Base-by-base conservation (phyloP, 1,284 basidiomycete genomes). In the Gymnopus androsaceus region DNA sequence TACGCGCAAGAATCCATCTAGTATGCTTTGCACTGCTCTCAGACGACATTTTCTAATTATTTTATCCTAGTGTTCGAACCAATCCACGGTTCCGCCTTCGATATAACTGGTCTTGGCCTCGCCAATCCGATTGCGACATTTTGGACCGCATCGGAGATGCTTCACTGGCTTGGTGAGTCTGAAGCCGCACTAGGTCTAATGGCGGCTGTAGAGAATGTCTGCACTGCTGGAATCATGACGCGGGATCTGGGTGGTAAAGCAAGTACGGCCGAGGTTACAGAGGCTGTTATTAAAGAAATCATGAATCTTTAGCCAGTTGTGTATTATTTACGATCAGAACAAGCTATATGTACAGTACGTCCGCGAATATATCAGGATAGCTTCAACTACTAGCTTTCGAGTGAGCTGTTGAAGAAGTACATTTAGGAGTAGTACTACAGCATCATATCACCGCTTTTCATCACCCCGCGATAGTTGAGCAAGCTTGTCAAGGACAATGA, bases 91-190 rank as follows among this genome's bases (percentile, higher is more conserved):
- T 86, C 84, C 49, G 88, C 88, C 3, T 88, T 87, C 28, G 88
- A 90, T 66, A 90, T 90, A 59, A 85, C 85, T 33, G 87, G 87
- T 6, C 80, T 85, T 63, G 83, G 84, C 4, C 85, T 89, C 62
- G 88, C 89, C 46, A 91, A 90, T 72, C 88, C 88, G 2, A 78
- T 92, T 55, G 88, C 87, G 12, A 80, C 80, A 72, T 80, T 85
- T 57, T 84, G 81, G 82, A 76, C 80, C 0, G 81, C 77, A 5
- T 74, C 78, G 58, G 80, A 82, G 78, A 82, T 84, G 77, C 62
- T 84, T 54, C 71, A 78, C 47, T 73, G 80, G 67, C 67, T 82
- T 8, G 80, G 81, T 6, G 76, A 81, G 66, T 73, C 71, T 51
- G 72, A 79, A 33, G 82, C 81, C 0, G 80, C 80, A 3, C 68